Conservation (phyloP, 2,329 filamentous ascomycete species). For the Claviceps pazoutovae region DNA sequence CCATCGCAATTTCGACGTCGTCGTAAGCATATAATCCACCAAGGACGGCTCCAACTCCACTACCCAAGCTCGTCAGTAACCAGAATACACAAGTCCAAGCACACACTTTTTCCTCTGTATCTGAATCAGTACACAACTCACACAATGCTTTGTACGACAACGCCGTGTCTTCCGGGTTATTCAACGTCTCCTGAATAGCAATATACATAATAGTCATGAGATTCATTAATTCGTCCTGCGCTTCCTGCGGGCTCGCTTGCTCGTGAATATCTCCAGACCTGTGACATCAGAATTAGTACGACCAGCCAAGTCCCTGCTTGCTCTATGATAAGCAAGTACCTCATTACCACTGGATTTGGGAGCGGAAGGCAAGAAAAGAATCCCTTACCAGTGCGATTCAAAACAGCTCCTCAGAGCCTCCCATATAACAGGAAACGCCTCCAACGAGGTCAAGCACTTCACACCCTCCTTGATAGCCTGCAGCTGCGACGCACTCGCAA, state of each 20-base stretch:
- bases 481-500: conserved; percentile 43
- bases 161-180: conserved; percentile 34
- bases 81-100: neutral
- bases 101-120: neutral
- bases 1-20: conserved; percentile 57
- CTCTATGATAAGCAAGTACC: no score
- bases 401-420: conserved; percentile 33
- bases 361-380: neutral
- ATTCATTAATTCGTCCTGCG: conserved; percentile 47
- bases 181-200: conserved; percentile 41
- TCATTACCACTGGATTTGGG: no score
- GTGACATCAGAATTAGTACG: neutral
- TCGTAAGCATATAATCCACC: conserved; percentile 57
- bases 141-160: conserved; percentile 34
- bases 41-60: conserved; percentile 51
- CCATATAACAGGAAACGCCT: conserved; percentile 38
- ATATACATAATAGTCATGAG: conserved; percentile 51
- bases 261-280: conserved; percentile 35
- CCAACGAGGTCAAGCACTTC: conserved; percentile 34
- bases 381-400: conserved; percentile 35
- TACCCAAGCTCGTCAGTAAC: conserved; percentile 11
- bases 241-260: conserved; percentile 32
- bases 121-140: conserved; percentile 20
- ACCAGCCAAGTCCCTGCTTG: no score
- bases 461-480: conserved; percentile 43